These are phyloP conservation scores for Cornus controversa DNA, from an alignment of 148 eudicot species.

Conservation along the genomic window DNA sequence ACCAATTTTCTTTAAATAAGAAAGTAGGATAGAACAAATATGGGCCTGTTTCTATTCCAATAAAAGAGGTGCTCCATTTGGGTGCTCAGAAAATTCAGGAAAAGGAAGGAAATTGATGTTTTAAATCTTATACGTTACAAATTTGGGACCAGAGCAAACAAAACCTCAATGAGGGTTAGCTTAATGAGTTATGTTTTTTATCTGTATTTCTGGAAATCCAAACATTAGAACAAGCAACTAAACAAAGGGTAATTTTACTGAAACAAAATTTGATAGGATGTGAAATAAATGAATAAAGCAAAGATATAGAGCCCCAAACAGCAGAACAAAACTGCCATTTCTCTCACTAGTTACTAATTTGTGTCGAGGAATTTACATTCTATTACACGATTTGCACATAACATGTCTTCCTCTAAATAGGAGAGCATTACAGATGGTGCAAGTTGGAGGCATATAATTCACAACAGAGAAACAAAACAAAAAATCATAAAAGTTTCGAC, in stretches of 20 bases:
- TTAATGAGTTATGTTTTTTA: not conserved
- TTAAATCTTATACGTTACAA: not conserved
- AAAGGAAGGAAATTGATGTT: not conserved
- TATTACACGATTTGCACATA: not conserved
- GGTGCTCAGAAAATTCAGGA: not conserved
- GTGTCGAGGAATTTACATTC: not conserved
- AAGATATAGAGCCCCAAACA: not conserved
- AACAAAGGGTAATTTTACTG: not conserved
- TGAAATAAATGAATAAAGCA: not conserved
- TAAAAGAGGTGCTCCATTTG: not conserved
- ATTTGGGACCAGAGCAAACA: conserved; percentile 1
- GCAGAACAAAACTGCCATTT: not conserved
- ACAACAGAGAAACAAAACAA: not conserved
- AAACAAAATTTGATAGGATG: not conserved
- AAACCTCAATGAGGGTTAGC: not conserved
- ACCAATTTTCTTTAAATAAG: not conserved
- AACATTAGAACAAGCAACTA: not conserved
- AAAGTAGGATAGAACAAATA: not conserved
- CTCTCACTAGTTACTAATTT: not conserved
- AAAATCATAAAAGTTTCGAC: not conserved
- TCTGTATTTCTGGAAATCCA: not conserved
- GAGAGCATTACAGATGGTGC: not conserved
- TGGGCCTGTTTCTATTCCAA: not conserved
- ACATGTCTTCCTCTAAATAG: not conserved
- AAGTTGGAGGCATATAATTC: not conserved